Conservation (phyloP, 2,329 filamentous ascomycete species). For the Ploettnerulaceae sp. region DNA sequence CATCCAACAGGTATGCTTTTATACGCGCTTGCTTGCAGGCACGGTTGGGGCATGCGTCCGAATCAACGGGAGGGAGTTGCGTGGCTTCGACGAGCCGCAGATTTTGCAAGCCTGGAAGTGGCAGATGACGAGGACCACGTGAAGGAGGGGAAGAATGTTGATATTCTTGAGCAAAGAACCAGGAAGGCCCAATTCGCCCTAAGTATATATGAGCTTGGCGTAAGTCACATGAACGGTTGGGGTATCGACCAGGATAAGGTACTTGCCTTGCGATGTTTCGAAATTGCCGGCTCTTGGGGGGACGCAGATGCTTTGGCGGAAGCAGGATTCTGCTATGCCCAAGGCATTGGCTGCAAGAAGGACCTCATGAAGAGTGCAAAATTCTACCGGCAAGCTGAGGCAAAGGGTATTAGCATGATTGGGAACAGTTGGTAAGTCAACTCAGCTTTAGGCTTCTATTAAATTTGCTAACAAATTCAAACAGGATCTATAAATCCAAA, state of each 20-base stretch:
- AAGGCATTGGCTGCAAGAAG: slow-evolving; percentile 92
- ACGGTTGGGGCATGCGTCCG: slow-evolving; percentile 95
- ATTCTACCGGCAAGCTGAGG: slow-evolving; percentile 85
- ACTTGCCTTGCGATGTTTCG: slow-evolving; percentile 86
- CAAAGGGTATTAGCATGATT: slow-evolving; percentile 94
- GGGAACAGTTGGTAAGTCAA: slow-evolving; percentile 89
- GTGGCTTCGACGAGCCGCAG: slow-evolving; percentile 89
- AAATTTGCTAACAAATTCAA: not conserved
- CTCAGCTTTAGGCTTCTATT: not conserved
- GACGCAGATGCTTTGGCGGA: slow-evolving; percentile 92
- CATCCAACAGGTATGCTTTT: slow-evolving; percentile 93
- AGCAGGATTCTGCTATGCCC: slow-evolving; percentile 91
- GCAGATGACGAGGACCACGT: slow-evolving; percentile 70
- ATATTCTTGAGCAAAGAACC: slow-evolving; percentile 68
- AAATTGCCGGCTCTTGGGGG: slow-evolving; percentile 93
- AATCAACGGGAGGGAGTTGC: slow-evolving; percentile 86
- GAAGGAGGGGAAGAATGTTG: slow-evolving; percentile 58
- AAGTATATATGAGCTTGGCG: slow-evolving; percentile 92
- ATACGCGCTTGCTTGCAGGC: slow-evolving; percentile 89
- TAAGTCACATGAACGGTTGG: slow-evolving; percentile 98
- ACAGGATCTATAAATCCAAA: slow-evolving; percentile 93
- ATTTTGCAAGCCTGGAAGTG: slow-evolving; percentile 75
- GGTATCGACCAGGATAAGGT: slow-evolving; percentile 89
- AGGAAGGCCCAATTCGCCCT: slow-evolving; percentile 90
- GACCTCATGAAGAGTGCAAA: slow-evolving; percentile 90